Base-by-base conservation (phyloP, 179 eudicot genomes). In the Corrigiola litoralis region DNA sequence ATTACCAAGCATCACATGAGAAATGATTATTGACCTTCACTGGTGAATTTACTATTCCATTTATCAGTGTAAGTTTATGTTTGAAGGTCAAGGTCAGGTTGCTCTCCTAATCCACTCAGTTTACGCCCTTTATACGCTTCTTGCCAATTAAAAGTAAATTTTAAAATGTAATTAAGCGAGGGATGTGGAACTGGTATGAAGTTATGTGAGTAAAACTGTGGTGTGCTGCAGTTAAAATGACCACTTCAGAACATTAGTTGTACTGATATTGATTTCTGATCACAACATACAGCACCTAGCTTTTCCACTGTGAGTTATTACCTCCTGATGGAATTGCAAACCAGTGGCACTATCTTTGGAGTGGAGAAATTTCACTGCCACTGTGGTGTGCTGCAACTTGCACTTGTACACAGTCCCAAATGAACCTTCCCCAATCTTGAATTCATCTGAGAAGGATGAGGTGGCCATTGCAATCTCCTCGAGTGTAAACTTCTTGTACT, bases 241-340 rank as follows among this genome's bases (percentile, higher is more conserved):
- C n/a, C n/a, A n/a, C n/a, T n/a, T n/a, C n/a, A n/a, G n/a, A n/a
- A n/a, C n/a, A n/a, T n/a, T n/a, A n/a, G n/a, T n/a, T n/a, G n/a
- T n/a, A n/a, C n/a, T n/a, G n/a, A n/a, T n/a, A n/a, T n/a, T n/a
- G n/a, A n/a, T n/a, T 1, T 11, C 6, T 11, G n/a, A 54, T 12
- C 10, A n/a, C 1, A 8, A 1, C n/a, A 12, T 21, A 29, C 6
- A 49, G 9, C 29, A 54, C 38, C n/a, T 8, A 54, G 29, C 1
- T 23, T 28, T 42, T 61, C 14, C 25, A 11, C 14, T 0, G 9
- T 0, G 44, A 4, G 33, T 20, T 46, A 2, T 36, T 80, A 89
- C 96, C 96, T 89, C 96, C 69, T 82, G 92, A 71, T 73, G 84
- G 75, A 84, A 89, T 63, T 89, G 90, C 69, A 81, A 87, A 60